Conservation (phyloP, 2,329 filamentous ascomycete genomes). For the Aureobasidium sp. region DNA sequence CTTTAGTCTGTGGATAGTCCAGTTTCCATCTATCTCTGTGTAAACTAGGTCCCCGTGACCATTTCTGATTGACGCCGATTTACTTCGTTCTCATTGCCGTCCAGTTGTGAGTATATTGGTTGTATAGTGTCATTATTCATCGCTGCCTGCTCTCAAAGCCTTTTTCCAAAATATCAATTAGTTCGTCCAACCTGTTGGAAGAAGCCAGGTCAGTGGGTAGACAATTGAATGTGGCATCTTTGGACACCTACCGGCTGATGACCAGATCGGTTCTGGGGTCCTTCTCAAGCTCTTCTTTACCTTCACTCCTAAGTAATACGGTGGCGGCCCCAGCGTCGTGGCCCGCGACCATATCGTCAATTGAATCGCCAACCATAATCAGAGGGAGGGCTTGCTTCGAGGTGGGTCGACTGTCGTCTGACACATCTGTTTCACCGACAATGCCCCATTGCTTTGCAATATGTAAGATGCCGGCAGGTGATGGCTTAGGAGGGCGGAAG, state of each 20-base stretch:
- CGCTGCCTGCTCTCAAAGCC: constrained; percentile 19
- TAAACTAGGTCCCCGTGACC: not conserved
- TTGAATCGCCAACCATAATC: constrained; percentile 55
- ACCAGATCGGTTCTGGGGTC: constrained; percentile 30
- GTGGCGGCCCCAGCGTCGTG: constrained; percentile 78
- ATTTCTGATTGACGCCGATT: not conserved
- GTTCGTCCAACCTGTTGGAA: constrained; percentile 25
- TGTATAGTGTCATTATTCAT: not conserved
- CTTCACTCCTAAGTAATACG: constrained; percentile 57
- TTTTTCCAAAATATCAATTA: constrained; percentile 24
- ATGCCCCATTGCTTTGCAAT: constrained; percentile 74
- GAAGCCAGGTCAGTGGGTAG: not conserved
- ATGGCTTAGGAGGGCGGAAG: constrained; percentile 76
- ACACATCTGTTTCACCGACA: constrained; percentile 29
- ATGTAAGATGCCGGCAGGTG: constrained; percentile 79
- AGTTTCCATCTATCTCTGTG: not conserved
- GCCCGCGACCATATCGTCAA: constrained; percentile 91
- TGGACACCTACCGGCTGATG: constrained; percentile 19
- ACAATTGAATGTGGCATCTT: not conserved
- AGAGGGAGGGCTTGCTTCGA: constrained; percentile 26
- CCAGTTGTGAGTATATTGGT: not conserved
- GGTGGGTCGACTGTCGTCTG: constrained; percentile 8
- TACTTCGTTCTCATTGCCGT: too few relatives aligned
- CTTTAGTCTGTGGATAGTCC: not conserved
- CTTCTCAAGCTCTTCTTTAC: constrained; percentile 30